Base-by-base conservation (phyloP, 306 rosid genomes). In the Vigna nakashimae region DNA sequence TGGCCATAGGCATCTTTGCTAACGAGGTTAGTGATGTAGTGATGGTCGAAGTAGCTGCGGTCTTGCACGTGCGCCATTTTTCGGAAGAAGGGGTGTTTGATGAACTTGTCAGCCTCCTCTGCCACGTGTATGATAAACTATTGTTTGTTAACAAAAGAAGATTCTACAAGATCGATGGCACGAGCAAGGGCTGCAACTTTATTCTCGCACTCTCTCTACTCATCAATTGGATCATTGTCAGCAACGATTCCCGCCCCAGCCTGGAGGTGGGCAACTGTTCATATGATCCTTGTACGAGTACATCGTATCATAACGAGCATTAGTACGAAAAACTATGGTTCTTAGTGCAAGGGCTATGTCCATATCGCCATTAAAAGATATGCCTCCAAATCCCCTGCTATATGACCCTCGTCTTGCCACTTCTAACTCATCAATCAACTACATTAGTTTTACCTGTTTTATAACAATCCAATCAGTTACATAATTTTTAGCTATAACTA, bases 221-320 rank as follows among this genome's bases (percentile, higher is more conserved):
- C 99, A 56, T 95, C 99, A 2, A 77, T 86, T 6, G 99, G 98
- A 71, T 82, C 91, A 64, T 97, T 95, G 82, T 95, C 99, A 1
- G 97, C 97, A 24, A 95, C 99, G 49, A 92, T 91, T 71, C 99
- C 99, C 0, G 99, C 98, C 17, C 99, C 98, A 4, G 99, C 92
- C 70, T 95, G 98, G 50, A 91, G 90, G 77, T 95, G 96, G 49
- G 99, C 99, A 40, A 91, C 79, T 90, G 86, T 65, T 82, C 12
- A 36, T 83, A n/a, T 91, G 94, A n/a, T 92, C 96, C 89, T 87
- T 91, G 88, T 91, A 89, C 0, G 98, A 92, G 85, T 80, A 92
- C 95, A 91, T 89, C 13, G 93, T 92, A 76, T 95, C 98, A 12
- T 81, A 90, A 57, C 94, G 97, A 49, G 90, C 55, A 36, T 71